A percentile compares a stretch with the other conserved stretches of the same genome.
phyloP scores from a whole-genome alignment of 2,329 filamentous ascomycete species.

The Dendryphion nanum region DNA sequence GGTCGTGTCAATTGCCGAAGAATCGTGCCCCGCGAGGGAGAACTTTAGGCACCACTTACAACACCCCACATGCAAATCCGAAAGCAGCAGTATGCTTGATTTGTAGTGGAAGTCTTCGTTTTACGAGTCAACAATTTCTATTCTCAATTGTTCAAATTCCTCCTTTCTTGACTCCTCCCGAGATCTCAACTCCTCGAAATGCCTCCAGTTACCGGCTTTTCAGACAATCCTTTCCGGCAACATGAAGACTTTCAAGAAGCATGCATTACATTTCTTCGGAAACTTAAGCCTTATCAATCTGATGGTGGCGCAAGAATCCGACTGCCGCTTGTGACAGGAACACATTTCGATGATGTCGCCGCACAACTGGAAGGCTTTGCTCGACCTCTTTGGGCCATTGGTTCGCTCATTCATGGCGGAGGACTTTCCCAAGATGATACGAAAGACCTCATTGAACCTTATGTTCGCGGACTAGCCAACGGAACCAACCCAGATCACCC shows the following conservation, averaged over 20 bases:
- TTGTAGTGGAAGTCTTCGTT: too few species aligned
- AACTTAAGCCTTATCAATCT: constrained; percentile 29
- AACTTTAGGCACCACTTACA: too few species aligned
- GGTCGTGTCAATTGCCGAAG: too few species aligned
- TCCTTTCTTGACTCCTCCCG: too few species aligned
- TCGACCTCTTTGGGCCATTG: constrained; percentile 34
- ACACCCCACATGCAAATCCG: too few species aligned
- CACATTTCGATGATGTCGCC: constrained; percentile 36
- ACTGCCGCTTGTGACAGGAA: constrained; percentile 30
- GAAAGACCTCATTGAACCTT: constrained; percentile 22
- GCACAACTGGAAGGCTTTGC: constrained; percentile 36
- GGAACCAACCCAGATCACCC: constrained; percentile 33
- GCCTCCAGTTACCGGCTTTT: constrained; percentile 28
- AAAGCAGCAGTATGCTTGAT: too few species aligned
- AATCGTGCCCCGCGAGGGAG: too few species aligned
- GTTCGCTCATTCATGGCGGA: constrained; percentile 22
- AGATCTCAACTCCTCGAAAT: constrained; percentile 15
- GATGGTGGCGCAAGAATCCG: constrained; percentile 29
- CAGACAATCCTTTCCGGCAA: constrained; percentile 24
- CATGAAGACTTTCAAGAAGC: constrained; percentile 24
- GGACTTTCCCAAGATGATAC: constrained; percentile 13
- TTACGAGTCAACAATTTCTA: too few species aligned
- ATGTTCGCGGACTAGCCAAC: constrained; percentile 30
- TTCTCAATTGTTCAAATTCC: too few species aligned
- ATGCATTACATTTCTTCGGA: constrained; percentile 21